phyloP scores from a whole-genome alignment of 169 alveolate genomes.

The Plasmodium berghei region DNA sequence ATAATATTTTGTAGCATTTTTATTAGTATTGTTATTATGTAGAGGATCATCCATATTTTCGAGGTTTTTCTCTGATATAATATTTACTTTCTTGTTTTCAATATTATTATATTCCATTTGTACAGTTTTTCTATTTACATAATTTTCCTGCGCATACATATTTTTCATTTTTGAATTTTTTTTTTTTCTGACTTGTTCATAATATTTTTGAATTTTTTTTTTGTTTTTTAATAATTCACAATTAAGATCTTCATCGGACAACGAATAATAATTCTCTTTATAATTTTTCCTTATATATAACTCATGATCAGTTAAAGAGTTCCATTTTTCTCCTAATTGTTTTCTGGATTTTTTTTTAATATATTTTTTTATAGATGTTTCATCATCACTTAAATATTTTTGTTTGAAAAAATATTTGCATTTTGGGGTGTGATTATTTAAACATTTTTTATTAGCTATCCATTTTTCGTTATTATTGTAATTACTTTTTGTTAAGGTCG shows the following conservation, averaged over 20 bases:
- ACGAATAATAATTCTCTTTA: neutral
- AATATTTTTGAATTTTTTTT: slow-evolving; percentile 13
- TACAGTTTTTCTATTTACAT: neutral
- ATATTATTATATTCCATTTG: neutral
- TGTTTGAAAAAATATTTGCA: too few relatives aligned
- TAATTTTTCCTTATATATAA: too few relatives aligned
- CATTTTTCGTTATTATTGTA: neutral
- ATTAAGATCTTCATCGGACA: neutral
- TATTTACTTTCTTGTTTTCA: neutral
- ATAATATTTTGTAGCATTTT: neutral
- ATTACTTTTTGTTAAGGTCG: neutral
- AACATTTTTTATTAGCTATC: too few relatives aligned
- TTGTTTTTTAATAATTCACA: neutral
- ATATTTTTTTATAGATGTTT: too few relatives aligned
- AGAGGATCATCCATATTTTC: neutral
- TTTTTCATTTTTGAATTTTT: neutral
- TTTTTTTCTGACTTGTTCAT: slow-evolving; percentile 37
- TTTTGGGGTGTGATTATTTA: too few relatives aligned
- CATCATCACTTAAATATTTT: too few relatives aligned
- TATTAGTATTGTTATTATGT: neutral
- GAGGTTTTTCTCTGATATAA: too few relatives aligned
- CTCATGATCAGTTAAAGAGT: too few relatives aligned
- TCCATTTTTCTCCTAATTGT: too few relatives aligned
- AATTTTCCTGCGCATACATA: neutral
- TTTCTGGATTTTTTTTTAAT: too few relatives aligned